Evolutionary conservation across 2,329 filamentous ascomycete species (phyloP).

Genomic region (Penicillium sp.): DNA sequence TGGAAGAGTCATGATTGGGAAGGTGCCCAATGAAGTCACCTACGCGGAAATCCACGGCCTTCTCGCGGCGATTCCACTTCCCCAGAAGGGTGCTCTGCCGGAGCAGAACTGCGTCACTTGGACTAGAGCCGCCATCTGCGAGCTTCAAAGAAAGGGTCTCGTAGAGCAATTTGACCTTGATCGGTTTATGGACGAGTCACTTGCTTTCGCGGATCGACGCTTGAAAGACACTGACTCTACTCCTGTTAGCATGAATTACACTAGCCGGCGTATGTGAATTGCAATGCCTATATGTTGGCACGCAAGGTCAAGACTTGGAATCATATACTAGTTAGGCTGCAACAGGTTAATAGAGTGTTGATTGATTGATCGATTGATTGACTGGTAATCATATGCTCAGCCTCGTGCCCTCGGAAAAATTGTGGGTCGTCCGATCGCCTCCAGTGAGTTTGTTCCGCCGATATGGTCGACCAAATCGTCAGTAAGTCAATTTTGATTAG

Average conservation of each 20-base stretch:
- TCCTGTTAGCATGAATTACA: not conserved
- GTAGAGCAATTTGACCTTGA: constrained; percentile 1
- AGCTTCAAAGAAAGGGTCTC: not conserved
- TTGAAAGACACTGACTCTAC: not conserved
- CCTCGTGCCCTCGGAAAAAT: not conserved
- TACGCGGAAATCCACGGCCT: not conserved
- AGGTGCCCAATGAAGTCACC: constrained; percentile 6
- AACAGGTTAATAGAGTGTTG: too few species aligned
- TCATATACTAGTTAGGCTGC: too few species aligned
- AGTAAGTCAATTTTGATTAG: too few species aligned
- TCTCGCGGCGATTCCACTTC: constrained; percentile 4
- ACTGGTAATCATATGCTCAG: too few species aligned
- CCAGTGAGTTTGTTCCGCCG: not conserved
- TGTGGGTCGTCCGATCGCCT: not conserved
- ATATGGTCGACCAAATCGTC: too few species aligned
- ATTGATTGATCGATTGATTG: too few species aligned
- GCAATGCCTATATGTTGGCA: not conserved
- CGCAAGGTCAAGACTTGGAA: not conserved
- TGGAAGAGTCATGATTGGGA: constrained; percentile 14
- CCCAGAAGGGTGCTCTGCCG: not conserved
- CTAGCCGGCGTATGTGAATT: not conserved
- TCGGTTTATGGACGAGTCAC: constrained; percentile 1
- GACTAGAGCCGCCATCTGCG: not conserved
- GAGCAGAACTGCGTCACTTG: constrained; percentile 4
- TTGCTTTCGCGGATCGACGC: constrained; percentile 1